A percentile compares a stretch with the other conserved stretches of the same genome.
These are phyloP conservation scores for Claviceps digitariae DNA, from an alignment of 2,329 filamentous ascomycete genomes.

Conservation along the genomic window DNA sequence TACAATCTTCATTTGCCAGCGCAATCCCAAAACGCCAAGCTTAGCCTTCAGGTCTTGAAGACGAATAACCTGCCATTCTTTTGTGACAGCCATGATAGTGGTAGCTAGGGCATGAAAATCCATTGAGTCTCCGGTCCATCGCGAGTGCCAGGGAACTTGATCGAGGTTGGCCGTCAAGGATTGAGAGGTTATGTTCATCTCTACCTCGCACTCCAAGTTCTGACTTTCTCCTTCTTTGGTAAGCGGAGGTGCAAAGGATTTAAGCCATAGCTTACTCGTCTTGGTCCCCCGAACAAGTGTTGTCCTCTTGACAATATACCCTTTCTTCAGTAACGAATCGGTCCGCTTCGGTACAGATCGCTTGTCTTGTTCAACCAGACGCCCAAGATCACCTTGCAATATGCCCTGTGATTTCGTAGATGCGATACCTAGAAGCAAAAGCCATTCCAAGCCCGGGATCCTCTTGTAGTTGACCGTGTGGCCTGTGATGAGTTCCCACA, in stretches of 20 bases:
- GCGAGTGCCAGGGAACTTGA: constrained; percentile 40
- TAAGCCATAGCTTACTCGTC: constrained; percentile 50
- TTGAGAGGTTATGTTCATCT: constrained; percentile 26
- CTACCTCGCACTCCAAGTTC: constrained; percentile 13
- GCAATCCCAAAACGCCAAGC: constrained; percentile 38
- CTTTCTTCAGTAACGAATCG: constrained; percentile 43
- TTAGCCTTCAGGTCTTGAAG: constrained; percentile 45
- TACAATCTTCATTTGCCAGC: constrained; percentile 46
- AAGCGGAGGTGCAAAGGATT: constrained; percentile 36
- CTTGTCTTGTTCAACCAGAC: constrained; percentile 47
- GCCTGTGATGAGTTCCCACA: constrained; percentile 47
- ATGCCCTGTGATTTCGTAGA: constrained; percentile 41
- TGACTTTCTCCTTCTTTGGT: constrained; percentile 19
- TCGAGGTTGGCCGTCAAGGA: constrained; percentile 31
- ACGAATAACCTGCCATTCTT: constrained; percentile 44
- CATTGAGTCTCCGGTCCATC: constrained; percentile 45
- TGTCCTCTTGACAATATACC: constrained; percentile 48
- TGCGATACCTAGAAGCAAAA: constrained; percentile 43
- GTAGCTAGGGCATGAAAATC: constrained; percentile 44
- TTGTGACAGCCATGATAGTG: constrained; percentile 42
- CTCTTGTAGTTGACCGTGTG: constrained; percentile 46
- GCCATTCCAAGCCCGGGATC: constrained; percentile 45
- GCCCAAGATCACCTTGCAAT: constrained; percentile 45
- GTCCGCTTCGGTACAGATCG: constrained; percentile 49
- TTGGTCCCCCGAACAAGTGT: constrained; percentile 44